Percentiles rank a stretch among this genome's conserved stretches.
Evolutionary conservation across 2,329 filamentous ascomycete genomes (phyloP).

Genomic region (Ascochyta clinopodiicola): DNA sequence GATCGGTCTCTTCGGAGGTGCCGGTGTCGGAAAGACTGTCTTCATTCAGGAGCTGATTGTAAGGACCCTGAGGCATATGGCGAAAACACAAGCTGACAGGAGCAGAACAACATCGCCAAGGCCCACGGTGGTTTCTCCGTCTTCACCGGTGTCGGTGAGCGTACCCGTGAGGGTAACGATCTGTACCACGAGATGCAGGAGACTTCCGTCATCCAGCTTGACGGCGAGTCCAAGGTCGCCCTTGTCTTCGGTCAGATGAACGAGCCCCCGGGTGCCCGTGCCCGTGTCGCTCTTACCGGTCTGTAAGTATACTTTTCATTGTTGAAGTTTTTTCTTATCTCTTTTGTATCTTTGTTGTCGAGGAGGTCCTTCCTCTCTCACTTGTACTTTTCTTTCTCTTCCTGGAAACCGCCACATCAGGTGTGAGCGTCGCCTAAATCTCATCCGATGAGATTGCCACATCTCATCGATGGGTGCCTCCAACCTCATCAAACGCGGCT

Average conservation of each 20-base stretch:
- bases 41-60: constrained; percentile 99
- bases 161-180: constrained; percentile 99
- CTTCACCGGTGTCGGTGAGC: constrained; percentile 99
- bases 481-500: too few species aligned
- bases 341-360: too few species aligned
- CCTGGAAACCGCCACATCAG: too few species aligned
- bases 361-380: too few species aligned
- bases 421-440: too few species aligned
- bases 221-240: constrained; percentile 99
- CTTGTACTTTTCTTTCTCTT: too few species aligned
- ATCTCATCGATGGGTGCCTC: too few species aligned
- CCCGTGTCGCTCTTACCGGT: constrained; percentile 98
- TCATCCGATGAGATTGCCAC: too few species aligned
- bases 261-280: constrained; percentile 99
- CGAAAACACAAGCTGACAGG: constrained; percentile 32
- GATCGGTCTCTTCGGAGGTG: constrained; percentile 99
- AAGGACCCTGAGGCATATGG: constrained; percentile 41
- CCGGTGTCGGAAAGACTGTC: constrained; percentile 99
- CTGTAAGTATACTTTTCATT: not conserved
- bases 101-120: constrained; percentile 99
- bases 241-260: constrained; percentile 99
- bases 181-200: constrained; percentile 99
- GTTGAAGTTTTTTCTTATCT: too few species aligned
- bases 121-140: constrained; percentile 99
- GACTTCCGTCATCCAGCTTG: constrained; percentile 98